A percentile compares a stretch with the other conserved stretches of the same genome.
These are phyloP conservation scores for Trichoderma erinaceum DNA, from an alignment of 495 filamentous ascomycete genomes.

Conservation along the genomic window DNA sequence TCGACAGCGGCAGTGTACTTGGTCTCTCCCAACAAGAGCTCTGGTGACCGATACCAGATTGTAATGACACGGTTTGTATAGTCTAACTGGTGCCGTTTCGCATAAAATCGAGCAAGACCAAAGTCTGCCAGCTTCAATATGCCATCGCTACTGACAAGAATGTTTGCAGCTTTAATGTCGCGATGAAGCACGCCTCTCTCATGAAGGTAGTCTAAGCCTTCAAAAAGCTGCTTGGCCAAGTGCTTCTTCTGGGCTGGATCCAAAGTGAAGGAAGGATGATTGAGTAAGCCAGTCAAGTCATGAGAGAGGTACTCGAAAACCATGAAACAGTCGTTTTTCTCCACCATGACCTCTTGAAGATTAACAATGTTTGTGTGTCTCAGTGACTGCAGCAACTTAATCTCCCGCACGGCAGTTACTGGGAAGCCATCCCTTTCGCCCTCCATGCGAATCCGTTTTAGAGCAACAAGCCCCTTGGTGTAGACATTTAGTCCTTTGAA, in stretches of 20 bases:
- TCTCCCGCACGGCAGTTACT: constrained; percentile 92
- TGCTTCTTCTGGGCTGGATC: constrained; percentile 87
- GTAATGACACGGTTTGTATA: constrained; percentile 99
- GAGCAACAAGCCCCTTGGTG: constrained; percentile 79
- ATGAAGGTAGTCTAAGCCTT: constrained; percentile 91
- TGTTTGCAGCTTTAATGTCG: constrained; percentile 93
- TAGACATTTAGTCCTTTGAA: constrained; percentile 98
- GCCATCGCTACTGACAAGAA: constrained; percentile 82
- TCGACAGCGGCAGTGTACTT: constrained; percentile 92
- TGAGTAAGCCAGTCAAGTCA: constrained; percentile 66
- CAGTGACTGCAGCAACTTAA: constrained; percentile 93
- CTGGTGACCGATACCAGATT: constrained; percentile 92
- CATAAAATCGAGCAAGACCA: constrained; percentile 93
- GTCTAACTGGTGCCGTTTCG: constrained; percentile 85
- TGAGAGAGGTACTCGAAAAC: constrained; percentile 98
- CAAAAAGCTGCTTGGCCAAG: constrained; percentile 87
- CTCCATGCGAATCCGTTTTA: constrained; percentile 88
- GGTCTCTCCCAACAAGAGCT: constrained; percentile 89
- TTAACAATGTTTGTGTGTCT: constrained; percentile 86
- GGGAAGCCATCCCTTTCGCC: constrained; percentile 96
- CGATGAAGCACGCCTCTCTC: constrained; percentile 89
- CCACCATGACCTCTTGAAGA: constrained; percentile 92
- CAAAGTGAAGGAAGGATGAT: constrained; percentile 88
- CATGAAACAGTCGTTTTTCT: constrained; percentile 98
- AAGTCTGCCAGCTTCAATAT: constrained; percentile 94